Conservation (phyloP, 164 flowering plant species). For the Macadamia tetraphylla region DNA sequence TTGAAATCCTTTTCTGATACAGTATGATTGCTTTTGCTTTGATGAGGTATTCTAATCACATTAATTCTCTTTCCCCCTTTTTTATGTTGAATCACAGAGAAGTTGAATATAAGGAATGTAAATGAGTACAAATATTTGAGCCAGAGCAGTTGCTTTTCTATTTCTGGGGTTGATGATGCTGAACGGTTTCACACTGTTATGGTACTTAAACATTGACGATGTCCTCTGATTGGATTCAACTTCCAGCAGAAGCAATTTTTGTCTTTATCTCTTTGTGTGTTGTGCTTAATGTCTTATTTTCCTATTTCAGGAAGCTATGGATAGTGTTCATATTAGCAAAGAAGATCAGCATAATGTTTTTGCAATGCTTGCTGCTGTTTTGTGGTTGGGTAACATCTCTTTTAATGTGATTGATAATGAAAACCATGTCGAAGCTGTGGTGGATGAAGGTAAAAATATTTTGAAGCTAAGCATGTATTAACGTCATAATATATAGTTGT, state of each 20-base stretch:
- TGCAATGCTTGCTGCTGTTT: conserved; percentile 93
- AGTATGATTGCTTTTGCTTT: not conserved
- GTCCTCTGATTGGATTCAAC: not conserved
- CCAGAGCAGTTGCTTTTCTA: conserved; percentile 74
- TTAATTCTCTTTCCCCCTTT: not conserved
- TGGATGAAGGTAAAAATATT: conserved; percentile 71
- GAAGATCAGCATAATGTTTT: conserved; percentile 86
- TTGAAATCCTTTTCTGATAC: not conserved
- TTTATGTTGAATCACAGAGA: conserved; percentile 47
- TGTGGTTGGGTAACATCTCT: conserved; percentile 93
- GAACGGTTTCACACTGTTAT: conserved; percentile 61
- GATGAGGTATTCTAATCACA: not conserved
- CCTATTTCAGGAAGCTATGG: conserved; percentile 76
- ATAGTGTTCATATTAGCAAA: conserved; percentile 84
- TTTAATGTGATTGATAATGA: conserved; percentile 82
- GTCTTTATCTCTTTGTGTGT: not conserved
- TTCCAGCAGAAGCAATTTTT: not conserved
- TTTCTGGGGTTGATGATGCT: conserved; percentile 85
- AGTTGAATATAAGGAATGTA: conserved; percentile 60
- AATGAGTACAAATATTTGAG: conserved; percentile 80
- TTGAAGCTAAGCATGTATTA: not conserved
- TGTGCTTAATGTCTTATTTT: not conserved
- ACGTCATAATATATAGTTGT: not conserved
- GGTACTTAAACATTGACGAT: conserved; percentile 34
- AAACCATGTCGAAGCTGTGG: conserved; percentile 86